These are phyloP conservation scores for Auricularia heimuer DNA, from an alignment of 768 basidiomycete species.

Conservation along the genomic window DNA sequence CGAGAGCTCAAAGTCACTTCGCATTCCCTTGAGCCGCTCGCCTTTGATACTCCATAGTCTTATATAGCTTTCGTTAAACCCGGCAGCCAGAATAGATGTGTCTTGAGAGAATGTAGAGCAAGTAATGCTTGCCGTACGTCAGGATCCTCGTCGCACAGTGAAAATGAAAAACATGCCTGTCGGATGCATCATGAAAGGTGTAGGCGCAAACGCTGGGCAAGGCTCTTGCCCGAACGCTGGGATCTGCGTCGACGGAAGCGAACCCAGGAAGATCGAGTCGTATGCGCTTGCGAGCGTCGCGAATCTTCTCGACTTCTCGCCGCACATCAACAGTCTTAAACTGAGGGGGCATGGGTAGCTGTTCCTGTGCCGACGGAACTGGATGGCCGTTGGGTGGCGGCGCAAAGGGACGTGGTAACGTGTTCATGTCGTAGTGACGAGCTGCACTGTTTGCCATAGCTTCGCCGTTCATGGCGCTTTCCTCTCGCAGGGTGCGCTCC, in stretches of 20 bases:
- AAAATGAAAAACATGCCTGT: slow-evolving; percentile 54
- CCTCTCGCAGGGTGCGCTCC: slow-evolving; percentile 69
- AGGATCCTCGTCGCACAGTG: slow-evolving; percentile 3
- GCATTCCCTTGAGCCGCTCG: slow-evolving; percentile 68
- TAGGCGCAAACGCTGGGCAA: slow-evolving; percentile 92
- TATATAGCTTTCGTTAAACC: slow-evolving; percentile 93
- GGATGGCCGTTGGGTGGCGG: slow-evolving; percentile 30
- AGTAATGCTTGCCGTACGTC: slow-evolving; percentile 46
- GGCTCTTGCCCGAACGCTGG: slow-evolving; percentile 45
- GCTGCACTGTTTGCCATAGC: slow-evolving; percentile 45
- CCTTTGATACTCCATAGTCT: slow-evolving; percentile 92
- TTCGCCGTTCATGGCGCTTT: slow-evolving; percentile 66
- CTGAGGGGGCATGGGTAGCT: slow-evolving; percentile 69
- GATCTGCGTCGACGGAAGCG: slow-evolving; percentile 36
- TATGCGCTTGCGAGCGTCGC: slow-evolving; percentile 88
- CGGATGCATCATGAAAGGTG: slow-evolving; percentile 89
- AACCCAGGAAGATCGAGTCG: slow-evolving; percentile 69
- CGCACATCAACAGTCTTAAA: slow-evolving; percentile 85
- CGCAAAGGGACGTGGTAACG: slow-evolving; percentile 17
- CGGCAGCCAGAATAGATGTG: slow-evolving; percentile 85
- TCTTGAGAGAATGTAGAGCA: slow-evolving; percentile 86
- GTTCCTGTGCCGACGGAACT: slow-evolving; percentile 60
- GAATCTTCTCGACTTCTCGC: slow-evolving; percentile 79
- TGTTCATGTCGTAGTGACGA: slow-evolving; percentile 45
- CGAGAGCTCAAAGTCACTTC: slow-evolving; percentile 63